Base-by-base conservation (phyloP, 2,329 filamentous ascomycete genomes). In the Aspergillus sp. region DNA sequence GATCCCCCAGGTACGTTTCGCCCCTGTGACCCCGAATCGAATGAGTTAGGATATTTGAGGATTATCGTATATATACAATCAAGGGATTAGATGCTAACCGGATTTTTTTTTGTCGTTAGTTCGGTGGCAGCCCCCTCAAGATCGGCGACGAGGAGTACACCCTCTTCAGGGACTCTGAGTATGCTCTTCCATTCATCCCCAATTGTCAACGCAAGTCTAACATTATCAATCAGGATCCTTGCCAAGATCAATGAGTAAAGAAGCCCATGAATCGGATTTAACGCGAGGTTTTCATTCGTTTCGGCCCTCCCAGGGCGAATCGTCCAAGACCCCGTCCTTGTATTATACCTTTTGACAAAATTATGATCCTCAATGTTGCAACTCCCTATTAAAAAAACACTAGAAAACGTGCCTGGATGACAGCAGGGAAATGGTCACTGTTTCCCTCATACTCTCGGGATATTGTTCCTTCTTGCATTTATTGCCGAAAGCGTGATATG, bases 161-260 rank as follows among this genome's bases (percentile, higher is more conserved):
- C 64, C 87, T 99, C 64, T 99, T 96, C 89, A 86, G 95, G 72
- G 95, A 99, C 80, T 90, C 92, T 82, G 95, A 99, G 93, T 98
- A 88, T 80, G 93, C 89, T 52, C 8, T 36, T 11, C 12, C 26
- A 26, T 44, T 39, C 8, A 12, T 6, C 22, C 12, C 3, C 22
- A 32, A 7, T 24, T 2, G 44, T 11, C 24, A 13, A 17, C n/a
- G 22, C 13, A 7, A 13, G n/a, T 51, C 64, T 70, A 64, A 71
- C 52, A 36, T 26, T 13, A 24, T 18, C 18, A n/a, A 39, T 17
- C 69, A 97, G 93, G 78, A 91, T 99, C 68, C 87, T 99, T 61
- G 95, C 95, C 77, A 99, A 98, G 89, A 96, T 99, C 85, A 96
- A 91, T 81, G 93, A 98, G 85, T 96, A 90, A 82, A 83, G 58